Percentiles rank a stretch among this genome's conserved stretches.
Evolutionary conservation across 805 yeast species (phyloP).

Genomic region (Kluyveromyces dobzhanskii): DNA sequence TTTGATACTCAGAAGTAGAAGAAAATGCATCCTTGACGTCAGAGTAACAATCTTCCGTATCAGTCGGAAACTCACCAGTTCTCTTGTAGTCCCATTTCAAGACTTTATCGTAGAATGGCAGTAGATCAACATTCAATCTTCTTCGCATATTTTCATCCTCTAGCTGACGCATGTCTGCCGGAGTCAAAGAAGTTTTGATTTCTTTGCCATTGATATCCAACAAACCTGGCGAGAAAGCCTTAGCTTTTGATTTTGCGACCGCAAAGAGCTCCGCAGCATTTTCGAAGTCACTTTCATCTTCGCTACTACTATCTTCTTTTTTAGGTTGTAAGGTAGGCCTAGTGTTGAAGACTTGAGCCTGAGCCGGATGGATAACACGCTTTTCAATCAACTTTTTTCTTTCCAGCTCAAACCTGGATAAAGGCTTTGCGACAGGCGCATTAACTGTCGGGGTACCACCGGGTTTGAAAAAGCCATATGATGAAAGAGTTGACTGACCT

Average conservation of each 20-base stretch:
- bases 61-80: conserved; percentile 50
- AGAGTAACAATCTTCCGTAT: conserved; percentile 33
- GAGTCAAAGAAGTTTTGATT: conserved; percentile 29
- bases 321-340: conserved; percentile 21
- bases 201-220: conserved; percentile 37
- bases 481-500: conserved; percentile 31
- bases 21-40: conserved; percentile 49
- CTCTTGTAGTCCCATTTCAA: conserved; percentile 70
- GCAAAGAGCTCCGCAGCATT: conserved; percentile 30
- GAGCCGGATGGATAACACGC: conserved; percentile 38
- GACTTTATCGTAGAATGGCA: conserved; percentile 61
- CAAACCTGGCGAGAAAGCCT: conserved; percentile 30
- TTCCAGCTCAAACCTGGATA: conserved; percentile 32
- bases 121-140: conserved; percentile 69
- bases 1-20: conserved; percentile 56
- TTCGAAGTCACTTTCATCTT: conserved; percentile 34
- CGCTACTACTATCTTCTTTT: conserved; percentile 30
- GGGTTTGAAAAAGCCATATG: conserved; percentile 32
- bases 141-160: conserved; percentile 74
- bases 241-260: conserved; percentile 24
- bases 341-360: conserved; percentile 42
- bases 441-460: conserved; percentile 17
- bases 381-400: conserved; percentile 26
- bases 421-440: conserved; percentile 22
- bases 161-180: conserved; percentile 36